A percentile compares a stretch with the other conserved stretches of the same genome.
phyloP scores from a whole-genome alignment of 2,329 filamentous ascomycete genomes.

The Gaeumannomyces tritici region DNA sequence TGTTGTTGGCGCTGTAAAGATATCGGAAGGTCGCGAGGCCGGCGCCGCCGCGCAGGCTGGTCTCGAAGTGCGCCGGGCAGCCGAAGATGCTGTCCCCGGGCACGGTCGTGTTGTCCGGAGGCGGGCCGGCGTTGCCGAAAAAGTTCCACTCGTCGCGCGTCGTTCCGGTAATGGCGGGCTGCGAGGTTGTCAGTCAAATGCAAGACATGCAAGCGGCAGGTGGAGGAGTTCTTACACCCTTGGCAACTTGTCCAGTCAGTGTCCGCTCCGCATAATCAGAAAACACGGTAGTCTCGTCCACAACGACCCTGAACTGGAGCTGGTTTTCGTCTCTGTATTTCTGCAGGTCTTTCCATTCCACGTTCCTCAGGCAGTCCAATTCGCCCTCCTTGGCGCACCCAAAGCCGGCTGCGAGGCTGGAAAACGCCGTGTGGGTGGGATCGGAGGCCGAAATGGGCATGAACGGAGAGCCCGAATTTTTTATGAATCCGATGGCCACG shows the following conservation, averaged over 20 bases:
- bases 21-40: not conserved
- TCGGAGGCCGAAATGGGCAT: not conserved
- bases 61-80: not conserved
- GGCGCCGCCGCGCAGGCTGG: not conserved
- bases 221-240: not conserved
- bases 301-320: not conserved
- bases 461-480: slow-evolving; percentile 14
- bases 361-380: slow-evolving; percentile 25
- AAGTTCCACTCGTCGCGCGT: not conserved
- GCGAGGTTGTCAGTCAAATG: not conserved
- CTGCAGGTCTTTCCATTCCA: slow-evolving; percentile 19
- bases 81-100: not conserved
- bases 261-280: slow-evolving; percentile 18
- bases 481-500: not conserved
- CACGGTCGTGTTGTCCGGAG: no score
- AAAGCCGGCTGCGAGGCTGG: not conserved
- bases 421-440: not conserved
- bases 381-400: slow-evolving; percentile 21
- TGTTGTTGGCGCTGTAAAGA: slow-evolving; percentile 2
- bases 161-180: slow-evolving; percentile 2
- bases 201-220: not conserved
- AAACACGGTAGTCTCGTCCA: slow-evolving; percentile 17
- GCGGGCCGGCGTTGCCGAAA: not conserved
- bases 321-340: slow-evolving; percentile 8
- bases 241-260: slow-evolving; percentile 15